Evolutionary conservation across 345 rosid genomes (phyloP).

Genomic region (Cardamine occulta): DNA sequence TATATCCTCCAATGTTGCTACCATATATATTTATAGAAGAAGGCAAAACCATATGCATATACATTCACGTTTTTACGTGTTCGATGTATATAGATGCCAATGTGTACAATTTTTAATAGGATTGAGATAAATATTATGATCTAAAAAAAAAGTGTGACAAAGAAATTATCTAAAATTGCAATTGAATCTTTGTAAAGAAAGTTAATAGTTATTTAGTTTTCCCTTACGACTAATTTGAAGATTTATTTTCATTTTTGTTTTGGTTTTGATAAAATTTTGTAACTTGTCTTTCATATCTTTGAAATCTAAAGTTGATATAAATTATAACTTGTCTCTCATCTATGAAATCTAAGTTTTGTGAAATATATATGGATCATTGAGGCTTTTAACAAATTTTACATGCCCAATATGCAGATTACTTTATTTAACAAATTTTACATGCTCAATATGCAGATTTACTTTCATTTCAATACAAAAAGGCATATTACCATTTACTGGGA

Average conservation of each 20-base stretch:
- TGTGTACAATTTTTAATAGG: constrained; percentile 38
- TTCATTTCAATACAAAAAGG: background rate
- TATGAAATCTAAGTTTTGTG: background rate
- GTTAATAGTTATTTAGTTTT: background rate
- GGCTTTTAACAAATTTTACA: background rate
- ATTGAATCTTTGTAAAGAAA: constrained; percentile 11
- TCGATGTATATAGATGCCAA: constrained; percentile 38
- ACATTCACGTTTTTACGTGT: constrained; percentile 36
- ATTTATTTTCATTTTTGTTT: background rate
- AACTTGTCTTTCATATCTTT: background rate
- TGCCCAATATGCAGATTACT: background rate
- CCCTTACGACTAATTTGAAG: background rate
- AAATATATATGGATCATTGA: background rate
- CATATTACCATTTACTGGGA: background rate
- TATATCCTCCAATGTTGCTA: constrained; percentile 15
- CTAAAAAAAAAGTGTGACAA: constrained; percentile 5
- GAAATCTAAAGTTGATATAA: background rate
- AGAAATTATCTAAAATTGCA: constrained; percentile 16
- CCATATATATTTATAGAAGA: constrained; percentile 35
- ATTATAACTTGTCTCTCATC: background rate
- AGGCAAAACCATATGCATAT: constrained; percentile 25
- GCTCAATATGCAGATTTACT: background rate
- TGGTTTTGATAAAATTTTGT: background rate
- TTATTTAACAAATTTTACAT: background rate
- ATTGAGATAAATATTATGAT: background rate